Base-by-base conservation (phyloP, 495 filamentous ascomycete species). In the Trichocladium uniseriatum region DNA sequence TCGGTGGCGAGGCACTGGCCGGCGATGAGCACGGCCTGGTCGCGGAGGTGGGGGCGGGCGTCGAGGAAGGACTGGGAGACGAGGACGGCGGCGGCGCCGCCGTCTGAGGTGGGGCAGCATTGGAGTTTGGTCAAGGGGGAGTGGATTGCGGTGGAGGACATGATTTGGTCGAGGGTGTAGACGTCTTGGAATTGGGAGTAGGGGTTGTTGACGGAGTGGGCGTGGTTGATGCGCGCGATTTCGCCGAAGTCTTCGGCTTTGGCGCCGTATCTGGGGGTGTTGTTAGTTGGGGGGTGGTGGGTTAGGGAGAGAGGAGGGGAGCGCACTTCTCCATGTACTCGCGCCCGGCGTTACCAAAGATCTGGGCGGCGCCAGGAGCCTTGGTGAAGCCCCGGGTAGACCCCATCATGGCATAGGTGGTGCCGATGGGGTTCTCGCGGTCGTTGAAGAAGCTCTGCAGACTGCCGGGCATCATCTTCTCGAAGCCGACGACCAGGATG, bases 151-250 rank as follows among this genome's bases (percentile, higher is more conserved):
- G 86, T 79, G 0, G 85, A 68, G 37, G 84, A 75, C 62, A 89
- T 61, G 57, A 98, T 77, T 69, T 97, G 83, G 40, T 94, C 87
- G 31, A 86, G 78, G 1, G 85, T 85, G 70, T 98, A 96, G 54
- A 89, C 84, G 56, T 90, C 81, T 52, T 84, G 84, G 74, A 98
- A 98, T 67, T 98, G 92, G 5, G 88, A 91, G 73, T 98, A 98
- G 2, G 92, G 92, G 74, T 98, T 98, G 53, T 84, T 78, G 61
- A 81, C 81, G 5, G 82, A 89, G 73, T 98, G 92, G 51, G 79
- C 79, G 66, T 98, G 92, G 72, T 95, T 96, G 60, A 96, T 71
- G 52, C 92, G 82, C n/a, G 81, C 91, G 55, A 98, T 95, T 68
- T 96, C 91, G 11, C 83, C 92, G 64, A 96, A 95, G 73, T 96